phyloP scores from a whole-genome alignment of 2,329 filamentous ascomycete genomes.

The Pseudopyrenochaeta lycopersici region DNA sequence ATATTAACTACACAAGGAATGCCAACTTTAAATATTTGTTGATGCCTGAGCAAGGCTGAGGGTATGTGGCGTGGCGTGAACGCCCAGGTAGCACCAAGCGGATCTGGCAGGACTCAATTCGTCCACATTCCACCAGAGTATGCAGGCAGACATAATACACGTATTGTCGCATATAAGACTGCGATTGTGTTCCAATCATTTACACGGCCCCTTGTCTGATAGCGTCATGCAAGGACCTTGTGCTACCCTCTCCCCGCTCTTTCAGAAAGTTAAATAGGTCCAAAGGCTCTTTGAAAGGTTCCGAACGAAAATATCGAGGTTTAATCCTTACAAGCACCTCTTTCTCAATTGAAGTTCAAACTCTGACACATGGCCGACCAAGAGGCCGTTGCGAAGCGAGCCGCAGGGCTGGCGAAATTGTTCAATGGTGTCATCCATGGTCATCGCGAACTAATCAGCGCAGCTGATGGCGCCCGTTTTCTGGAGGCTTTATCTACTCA shows the following conservation, averaged over 20 bases:
- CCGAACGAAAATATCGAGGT: background rate
- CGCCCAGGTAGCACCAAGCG: conserved; percentile 26
- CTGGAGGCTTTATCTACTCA: conserved; percentile 59
- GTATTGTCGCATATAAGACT: conserved; percentile 20
- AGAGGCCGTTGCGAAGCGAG: conserved; percentile 33
- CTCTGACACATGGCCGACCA: conserved; percentile 21
- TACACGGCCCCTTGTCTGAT: conserved; percentile 25
- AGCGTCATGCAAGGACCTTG: conserved; percentile 11
- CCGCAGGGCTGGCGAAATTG: conserved; percentile 46
- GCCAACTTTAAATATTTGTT: conserved; percentile 9
- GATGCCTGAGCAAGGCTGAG: conserved; percentile 39
- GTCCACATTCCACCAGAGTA: conserved; percentile 15
- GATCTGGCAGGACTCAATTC: conserved; percentile 20
- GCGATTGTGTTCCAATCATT: conserved; percentile 34
- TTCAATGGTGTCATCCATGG: conserved; percentile 54
- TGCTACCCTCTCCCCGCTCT: conserved; percentile 3
- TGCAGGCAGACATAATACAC: conserved; percentile 22
- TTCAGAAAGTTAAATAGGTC: conserved; percentile 1
- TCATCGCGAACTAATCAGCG: conserved; percentile 48
- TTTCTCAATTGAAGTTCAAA: background rate
- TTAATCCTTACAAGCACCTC: background rate
- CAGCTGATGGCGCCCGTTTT: conserved; percentile 55
- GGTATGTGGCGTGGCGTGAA: conserved; percentile 24
- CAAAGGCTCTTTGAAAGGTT: background rate
- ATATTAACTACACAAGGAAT: background rate